A percentile compares a stretch with the other conserved stretches of the same genome.
These are phyloP conservation scores for Albifimbria verrucaria DNA, from an alignment of 2,329 filamentous ascomycete species.

Conservation along the genomic window DNA sequence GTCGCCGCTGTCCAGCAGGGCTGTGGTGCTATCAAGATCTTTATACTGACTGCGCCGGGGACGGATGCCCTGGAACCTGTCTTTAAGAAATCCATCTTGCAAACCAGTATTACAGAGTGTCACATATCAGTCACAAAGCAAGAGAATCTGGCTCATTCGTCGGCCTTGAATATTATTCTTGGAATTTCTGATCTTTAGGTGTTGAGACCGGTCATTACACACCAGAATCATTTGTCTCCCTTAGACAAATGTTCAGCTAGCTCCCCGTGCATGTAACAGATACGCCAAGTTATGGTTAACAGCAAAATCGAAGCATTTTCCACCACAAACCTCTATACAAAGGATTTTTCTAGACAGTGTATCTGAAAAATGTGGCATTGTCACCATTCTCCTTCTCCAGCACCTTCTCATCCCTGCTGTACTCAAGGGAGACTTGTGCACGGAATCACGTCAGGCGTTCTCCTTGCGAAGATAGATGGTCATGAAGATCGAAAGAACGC, in stretches of 20 bases:
- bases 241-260: too few species aligned
- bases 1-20: slow-evolving; percentile 3
- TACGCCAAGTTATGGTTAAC: too few species aligned
- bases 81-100: not conserved
- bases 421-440: slow-evolving; percentile 44
- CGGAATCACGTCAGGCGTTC: slow-evolving; percentile 50
- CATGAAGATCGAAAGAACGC: slow-evolving; percentile 51
- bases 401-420: slow-evolving; percentile 51
- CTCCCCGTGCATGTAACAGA: too few species aligned
- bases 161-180: too few species aligned
- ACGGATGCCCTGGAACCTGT: slow-evolving; percentile 2
- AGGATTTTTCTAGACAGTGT: slow-evolving; percentile 39
- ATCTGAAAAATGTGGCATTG: slow-evolving; percentile 53
- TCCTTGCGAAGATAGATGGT: slow-evolving; percentile 54
- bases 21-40: slow-evolving; percentile 8
- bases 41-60: not conserved
- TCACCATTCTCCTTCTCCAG: slow-evolving; percentile 54
- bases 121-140: too few species aligned
- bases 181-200: not conserved
- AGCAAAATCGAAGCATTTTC: not conserved
- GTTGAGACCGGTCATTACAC: not conserved
- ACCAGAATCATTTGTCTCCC: not conserved
- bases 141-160: too few species aligned
- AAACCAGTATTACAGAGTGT: too few species aligned
- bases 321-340: slow-evolving; percentile 8